Percentiles rank a stretch among this genome's conserved stretches.
phyloP scores from a whole-genome alignment of 352 stramenopile species.

The Peronospora belbahrii region DNA sequence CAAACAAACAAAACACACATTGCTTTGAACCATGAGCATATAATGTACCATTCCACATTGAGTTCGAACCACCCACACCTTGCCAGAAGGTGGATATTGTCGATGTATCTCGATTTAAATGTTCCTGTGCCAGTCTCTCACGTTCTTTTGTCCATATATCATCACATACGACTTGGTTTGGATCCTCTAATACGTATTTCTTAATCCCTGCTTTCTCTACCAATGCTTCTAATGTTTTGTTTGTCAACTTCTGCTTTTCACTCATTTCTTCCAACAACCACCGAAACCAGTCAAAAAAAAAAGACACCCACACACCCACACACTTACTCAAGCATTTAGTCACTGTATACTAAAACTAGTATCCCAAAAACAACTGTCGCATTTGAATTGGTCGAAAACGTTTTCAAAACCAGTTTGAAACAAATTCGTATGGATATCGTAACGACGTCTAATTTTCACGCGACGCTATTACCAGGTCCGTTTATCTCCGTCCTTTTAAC shows the following conservation, averaged over 20 bases:
- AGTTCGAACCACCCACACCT: too few species aligned
- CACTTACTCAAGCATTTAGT: too few species aligned
- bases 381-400: too few species aligned
- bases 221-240: constrained; percentile 68
- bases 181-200: constrained; percentile 60
- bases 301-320: too few species aligned
- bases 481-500: too few species aligned
- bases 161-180: constrained; percentile 57
- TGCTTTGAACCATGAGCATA: too few species aligned
- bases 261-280: constrained; percentile 27
- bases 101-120: constrained; percentile 68
- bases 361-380: too few species aligned
- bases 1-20: too few species aligned
- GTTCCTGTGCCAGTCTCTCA: constrained; percentile 56
- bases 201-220: constrained; percentile 64
- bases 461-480: constrained; percentile 72
- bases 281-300: constrained; percentile 10
- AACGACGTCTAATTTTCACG: constrained; percentile 86
- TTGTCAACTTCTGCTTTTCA: constrained; percentile 47
- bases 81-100: constrained; percentile 76
- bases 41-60: too few species aligned
- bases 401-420: too few species aligned
- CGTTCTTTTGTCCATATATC: constrained; percentile 81
- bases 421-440: constrained; percentile 35
- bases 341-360: too few species aligned